Percentiles rank a stretch among this genome's conserved stretches.
These are phyloP conservation scores for Parietaria judaica DNA, from an alignment of 306 rosid genomes.

Conservation along the genomic window DNA sequence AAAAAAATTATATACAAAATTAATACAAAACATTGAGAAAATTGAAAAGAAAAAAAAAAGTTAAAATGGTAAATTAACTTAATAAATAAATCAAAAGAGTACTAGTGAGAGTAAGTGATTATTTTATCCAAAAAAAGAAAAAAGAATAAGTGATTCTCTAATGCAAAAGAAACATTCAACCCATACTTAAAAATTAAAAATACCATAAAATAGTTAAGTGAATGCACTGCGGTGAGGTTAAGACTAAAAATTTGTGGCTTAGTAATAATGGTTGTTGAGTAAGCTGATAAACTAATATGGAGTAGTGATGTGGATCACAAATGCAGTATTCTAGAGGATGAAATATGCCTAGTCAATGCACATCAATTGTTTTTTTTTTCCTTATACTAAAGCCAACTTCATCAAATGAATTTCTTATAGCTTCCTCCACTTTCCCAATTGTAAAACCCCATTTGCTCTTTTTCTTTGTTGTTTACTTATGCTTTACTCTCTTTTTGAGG, in stretches of 20 bases:
- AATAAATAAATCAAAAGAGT: neutral
- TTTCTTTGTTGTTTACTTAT: neutral
- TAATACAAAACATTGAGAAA: too few relatives aligned
- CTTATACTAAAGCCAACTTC: neutral
- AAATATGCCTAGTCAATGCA: constrained; percentile 9
- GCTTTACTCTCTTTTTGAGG: neutral
- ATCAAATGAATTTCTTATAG: constrained; percentile 1
- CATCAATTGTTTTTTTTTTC: neutral
- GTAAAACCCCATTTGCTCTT: neutral
- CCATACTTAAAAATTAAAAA: too few relatives aligned
- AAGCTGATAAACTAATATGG: neutral
- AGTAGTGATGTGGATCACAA: constrained; percentile 16
- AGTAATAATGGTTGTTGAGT: constrained; percentile 11
- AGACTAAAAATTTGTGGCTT: neutral
- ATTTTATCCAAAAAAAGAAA: too few relatives aligned
- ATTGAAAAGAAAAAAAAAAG: too few relatives aligned
- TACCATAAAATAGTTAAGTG: neutral
- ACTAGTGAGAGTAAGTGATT: neutral
- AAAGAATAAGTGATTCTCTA: neutral
- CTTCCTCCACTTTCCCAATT: constrained; percentile 14
- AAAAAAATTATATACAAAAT: too few relatives aligned
- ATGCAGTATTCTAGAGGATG: constrained; percentile 8
- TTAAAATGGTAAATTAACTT: too few relatives aligned
- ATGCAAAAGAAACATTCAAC: neutral
- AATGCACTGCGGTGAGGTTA: neutral